These are phyloP conservation scores for Venturia asperata DNA, from an alignment of 2,329 filamentous ascomycete genomes.

Conservation along the genomic window DNA sequence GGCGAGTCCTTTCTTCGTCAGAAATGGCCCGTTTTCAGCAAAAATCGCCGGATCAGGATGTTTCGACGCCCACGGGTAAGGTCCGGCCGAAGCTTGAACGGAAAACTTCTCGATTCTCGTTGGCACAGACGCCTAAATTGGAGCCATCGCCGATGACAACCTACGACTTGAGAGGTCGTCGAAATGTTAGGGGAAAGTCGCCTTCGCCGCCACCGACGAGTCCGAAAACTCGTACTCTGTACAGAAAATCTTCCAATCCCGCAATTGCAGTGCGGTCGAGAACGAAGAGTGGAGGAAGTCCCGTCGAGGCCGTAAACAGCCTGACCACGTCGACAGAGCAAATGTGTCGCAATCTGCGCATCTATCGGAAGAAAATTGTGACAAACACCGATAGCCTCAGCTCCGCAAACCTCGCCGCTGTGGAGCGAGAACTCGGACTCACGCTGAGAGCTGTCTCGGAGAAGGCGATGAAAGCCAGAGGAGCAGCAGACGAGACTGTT, in stretches of 20 bases:
- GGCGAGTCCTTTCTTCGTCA: constrained; percentile 77
- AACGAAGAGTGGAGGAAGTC: constrained; percentile 29
- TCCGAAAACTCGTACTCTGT: constrained; percentile 25
- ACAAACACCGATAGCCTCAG: constrained; percentile 41
- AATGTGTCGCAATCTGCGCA: constrained; percentile 49
- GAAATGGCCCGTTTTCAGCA: constrained; percentile 73
- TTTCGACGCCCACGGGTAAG: constrained; percentile 38
- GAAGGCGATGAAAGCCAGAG: constrained; percentile 33
- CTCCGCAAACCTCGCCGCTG: constrained; percentile 43
- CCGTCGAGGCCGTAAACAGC: not conserved
- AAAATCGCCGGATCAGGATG: constrained; percentile 39
- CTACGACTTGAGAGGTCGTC: not conserved
- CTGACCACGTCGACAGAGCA: constrained; percentile 50
- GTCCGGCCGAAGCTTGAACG: constrained; percentile 41
- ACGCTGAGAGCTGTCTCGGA: constrained; percentile 41
- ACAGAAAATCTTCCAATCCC: constrained; percentile 36
- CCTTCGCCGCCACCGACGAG: constrained; percentile 37
- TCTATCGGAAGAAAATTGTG: constrained; percentile 53
- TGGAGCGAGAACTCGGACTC: constrained; percentile 50
- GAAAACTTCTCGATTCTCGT: constrained; percentile 47
- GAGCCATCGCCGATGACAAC: constrained; percentile 35
- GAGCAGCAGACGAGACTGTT: constrained; percentile 35
- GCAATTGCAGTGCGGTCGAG: constrained; percentile 42
- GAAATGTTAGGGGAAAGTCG: constrained; percentile 30
- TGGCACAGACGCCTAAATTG: constrained; percentile 40